Evolutionary conservation across 106 monocot genomes (phyloP), one percentile per base, ranked within the genome.

Genomic region (Cymbidium sinense): DNA sequence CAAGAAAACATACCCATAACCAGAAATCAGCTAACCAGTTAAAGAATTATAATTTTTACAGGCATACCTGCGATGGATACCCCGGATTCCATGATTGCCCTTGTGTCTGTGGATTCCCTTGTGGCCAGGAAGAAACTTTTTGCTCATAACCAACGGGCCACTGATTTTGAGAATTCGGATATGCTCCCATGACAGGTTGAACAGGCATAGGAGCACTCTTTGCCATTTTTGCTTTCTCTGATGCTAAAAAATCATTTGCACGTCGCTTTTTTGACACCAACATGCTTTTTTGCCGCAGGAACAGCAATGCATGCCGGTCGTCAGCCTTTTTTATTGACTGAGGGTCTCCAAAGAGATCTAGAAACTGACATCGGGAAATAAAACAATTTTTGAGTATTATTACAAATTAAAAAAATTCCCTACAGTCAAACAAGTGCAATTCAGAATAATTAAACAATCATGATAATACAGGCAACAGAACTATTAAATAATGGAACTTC

Each of bases 311-410:
- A 76, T 99, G 98, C 21, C 94, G 85, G 64, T 79, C 83, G 7
- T 80, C 84, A 27, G 98, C 94, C 86, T 89, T 94, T 80, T 90
- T 99, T 31, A 94, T 88, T 1, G 86, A 79, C 19, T 84, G 81
- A 29, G 81, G 64, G 78, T 94, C 87, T 76, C 98, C 98, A 87
- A 99, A 99, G 43, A 90, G 73, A 92, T 99, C 98, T 73, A 99
- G 78, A 81, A 99, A 99, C 98, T 99, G 50, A 35, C 23, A 44
- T 21, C 19, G 4, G 35, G 29, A 37, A 29, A 39, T 11, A 39
- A 71, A 39, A 4, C 2, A 71, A 39, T 31, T 70, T 70, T 34
- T 11, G 19, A 70, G 17, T 35, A 70, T 10, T 70, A 5, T 35
- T 34, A 34, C 7, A 64, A 64, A 5, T 25, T 33, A 25, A 31